A percentile compares a stretch with the other conserved stretches of the same genome.
Conservation (phyloP, 495 filamentous ascomycete genomes). For the Penicillium maclennaniae region DNA sequence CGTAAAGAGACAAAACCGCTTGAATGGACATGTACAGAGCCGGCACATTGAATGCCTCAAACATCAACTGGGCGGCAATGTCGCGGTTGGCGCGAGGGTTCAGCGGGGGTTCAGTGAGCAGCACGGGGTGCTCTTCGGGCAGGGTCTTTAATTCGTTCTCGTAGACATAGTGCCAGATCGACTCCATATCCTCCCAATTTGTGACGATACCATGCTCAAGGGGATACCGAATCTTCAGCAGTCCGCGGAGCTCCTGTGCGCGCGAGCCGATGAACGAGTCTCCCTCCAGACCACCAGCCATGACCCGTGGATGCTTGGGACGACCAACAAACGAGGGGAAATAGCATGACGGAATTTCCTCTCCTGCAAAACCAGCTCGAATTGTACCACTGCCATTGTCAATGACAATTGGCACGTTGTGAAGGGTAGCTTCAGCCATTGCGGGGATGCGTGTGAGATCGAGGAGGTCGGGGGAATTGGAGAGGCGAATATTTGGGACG, state of each 20-base stretch:
- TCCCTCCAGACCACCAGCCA: conserved; percentile 93
- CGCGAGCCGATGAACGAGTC: conserved; percentile 95
- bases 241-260: conserved; percentile 85
- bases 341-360: conserved; percentile 91
- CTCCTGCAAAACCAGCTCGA: conserved; percentile 92
- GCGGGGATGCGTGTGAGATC: conserved; percentile 30
- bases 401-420: conserved; percentile 96
- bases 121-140: conserved; percentile 96
- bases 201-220: conserved; percentile 98
- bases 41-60: conserved; percentile 98
- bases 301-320: conserved; percentile 92
- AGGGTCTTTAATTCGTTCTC: conserved; percentile 85
- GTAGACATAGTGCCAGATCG: conserved; percentile 92
- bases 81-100: conserved; percentile 96
- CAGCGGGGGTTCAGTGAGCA: conserved; percentile 93
- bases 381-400: conserved; percentile 99
- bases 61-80: conserved; percentile 94
- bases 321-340: conserved; percentile 98
- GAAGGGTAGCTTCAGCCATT: conserved; percentile 77
- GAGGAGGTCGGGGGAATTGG: conserved; percentile 17
- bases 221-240: conserved; percentile 93
- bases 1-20: conserved; percentile 93
- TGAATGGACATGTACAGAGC: conserved; percentile 96
- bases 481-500: conserved; percentile 29
- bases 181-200: conserved; percentile 99